Evolutionary conservation across 148 eudicot genomes (phyloP).

Genomic region (Beta vulgaris): DNA sequence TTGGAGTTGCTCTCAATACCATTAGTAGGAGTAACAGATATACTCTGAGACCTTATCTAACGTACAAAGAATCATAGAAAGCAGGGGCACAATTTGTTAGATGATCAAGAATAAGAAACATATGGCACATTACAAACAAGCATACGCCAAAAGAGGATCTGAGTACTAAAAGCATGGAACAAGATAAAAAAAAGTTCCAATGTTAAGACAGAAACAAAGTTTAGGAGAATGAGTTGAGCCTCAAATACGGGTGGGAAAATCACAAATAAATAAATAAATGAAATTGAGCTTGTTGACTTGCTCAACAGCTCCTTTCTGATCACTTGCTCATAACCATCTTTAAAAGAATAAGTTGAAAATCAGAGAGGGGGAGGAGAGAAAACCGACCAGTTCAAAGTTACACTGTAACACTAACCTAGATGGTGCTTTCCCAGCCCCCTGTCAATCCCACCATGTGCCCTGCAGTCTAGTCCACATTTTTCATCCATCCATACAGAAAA

Average conservation of each 20-base stretch:
- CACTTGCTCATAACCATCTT: background rate
- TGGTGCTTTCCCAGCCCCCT: background rate
- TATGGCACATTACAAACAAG: slow-evolving; percentile 1
- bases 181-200: background rate
- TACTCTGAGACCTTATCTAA: slow-evolving; percentile 45
- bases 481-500: background rate
- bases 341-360: background rate
- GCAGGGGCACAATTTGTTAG: background rate
- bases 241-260: background rate
- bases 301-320: background rate
- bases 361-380: background rate
- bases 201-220: background rate
- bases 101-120: slow-evolving; percentile 6
- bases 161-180: background rate
- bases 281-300: background rate
- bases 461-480: background rate
- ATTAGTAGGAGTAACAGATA: slow-evolving; percentile 36
- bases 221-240: background rate
- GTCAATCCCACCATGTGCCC: background rate
- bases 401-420: background rate
- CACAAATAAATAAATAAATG: background rate
- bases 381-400: background rate
- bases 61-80: slow-evolving; percentile 12
- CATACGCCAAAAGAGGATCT: background rate
- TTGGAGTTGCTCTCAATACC: slow-evolving; percentile 48